These are phyloP conservation scores for Suillus tomentosus DNA, from an alignment of 768 basidiomycete genomes.

Conservation along the genomic window DNA sequence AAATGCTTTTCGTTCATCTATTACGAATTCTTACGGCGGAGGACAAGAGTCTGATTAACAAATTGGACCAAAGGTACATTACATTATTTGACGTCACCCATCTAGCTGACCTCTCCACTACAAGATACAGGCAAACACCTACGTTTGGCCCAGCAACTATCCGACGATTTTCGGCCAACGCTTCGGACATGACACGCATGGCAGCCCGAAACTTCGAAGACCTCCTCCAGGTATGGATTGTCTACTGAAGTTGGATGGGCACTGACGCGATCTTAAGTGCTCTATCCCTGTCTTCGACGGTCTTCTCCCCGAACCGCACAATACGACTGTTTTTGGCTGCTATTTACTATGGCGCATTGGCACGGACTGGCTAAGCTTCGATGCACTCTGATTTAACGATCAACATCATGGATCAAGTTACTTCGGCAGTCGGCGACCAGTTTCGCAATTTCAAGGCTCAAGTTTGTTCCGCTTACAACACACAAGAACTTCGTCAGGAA, in stretches of 20 bases:
- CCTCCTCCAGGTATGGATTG: conserved; percentile 27
- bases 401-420: background rate
- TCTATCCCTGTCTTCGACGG: conserved; percentile 35
- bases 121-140: conserved; percentile 11
- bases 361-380: conserved; percentile 16
- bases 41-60: too few species aligned
- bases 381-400: background rate
- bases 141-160: conserved; percentile 36
- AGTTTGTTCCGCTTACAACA: background rate
- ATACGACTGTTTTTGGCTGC: conserved; percentile 16
- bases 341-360: conserved; percentile 11
- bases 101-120: too few species aligned
- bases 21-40: too few species aligned
- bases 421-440: background rate
- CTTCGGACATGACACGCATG: conserved; percentile 35
- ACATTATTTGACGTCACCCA: too few species aligned
- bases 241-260: background rate
- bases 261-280: conserved; percentile 21
- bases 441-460: background rate
- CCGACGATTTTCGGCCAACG: conserved; percentile 31
- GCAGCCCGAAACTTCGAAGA: conserved; percentile 40
- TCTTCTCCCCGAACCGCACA: conserved; percentile 18
- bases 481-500: background rate
- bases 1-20: too few species aligned
- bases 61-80: too few species aligned